Conservation (phyloP, 2,329 filamentous ascomycete genomes). For the Grosmannia serpens region DNA sequence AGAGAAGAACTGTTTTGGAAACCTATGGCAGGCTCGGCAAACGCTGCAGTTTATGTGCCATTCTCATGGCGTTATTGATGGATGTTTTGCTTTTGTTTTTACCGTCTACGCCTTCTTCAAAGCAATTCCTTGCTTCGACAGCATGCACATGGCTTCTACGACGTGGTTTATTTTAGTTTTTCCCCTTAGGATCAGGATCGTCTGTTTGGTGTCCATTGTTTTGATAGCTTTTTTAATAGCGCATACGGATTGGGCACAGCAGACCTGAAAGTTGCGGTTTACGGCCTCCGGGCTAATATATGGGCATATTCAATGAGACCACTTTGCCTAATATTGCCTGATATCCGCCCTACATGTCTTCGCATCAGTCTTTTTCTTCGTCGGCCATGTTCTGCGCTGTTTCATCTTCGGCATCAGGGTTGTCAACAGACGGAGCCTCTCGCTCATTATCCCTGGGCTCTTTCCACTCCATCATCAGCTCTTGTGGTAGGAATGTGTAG, state of each 20-base stretch:
- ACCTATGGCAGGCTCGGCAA: background rate
- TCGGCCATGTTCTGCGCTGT: constrained; percentile 9
- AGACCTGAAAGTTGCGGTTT: no score
- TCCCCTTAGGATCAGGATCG: no score
- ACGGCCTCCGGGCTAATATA: background rate
- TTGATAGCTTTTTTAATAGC: background rate
- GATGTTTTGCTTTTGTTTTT: background rate
- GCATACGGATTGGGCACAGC: background rate
- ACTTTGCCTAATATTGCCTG: background rate
- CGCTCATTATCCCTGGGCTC: constrained; percentile 35
- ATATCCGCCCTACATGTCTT: background rate
- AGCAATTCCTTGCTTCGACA: background rate
- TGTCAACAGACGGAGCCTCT: constrained; percentile 31
- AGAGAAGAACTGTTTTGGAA: background rate
- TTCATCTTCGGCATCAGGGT: constrained; percentile 22
- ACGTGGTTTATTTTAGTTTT: background rate
- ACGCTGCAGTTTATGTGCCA: background rate
- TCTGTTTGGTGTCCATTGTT: background rate
- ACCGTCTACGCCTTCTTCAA: background rate
- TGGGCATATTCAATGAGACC: background rate
- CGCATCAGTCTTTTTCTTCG: constrained; percentile 7
- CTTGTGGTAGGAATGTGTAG: constrained; percentile 54
- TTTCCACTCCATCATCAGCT: constrained; percentile 57
- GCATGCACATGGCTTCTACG: background rate
- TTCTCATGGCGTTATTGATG: background rate